phyloP scores from a whole-genome alignment of 129 eudicot species.

The carrot (Daucus carota) region DNA sequence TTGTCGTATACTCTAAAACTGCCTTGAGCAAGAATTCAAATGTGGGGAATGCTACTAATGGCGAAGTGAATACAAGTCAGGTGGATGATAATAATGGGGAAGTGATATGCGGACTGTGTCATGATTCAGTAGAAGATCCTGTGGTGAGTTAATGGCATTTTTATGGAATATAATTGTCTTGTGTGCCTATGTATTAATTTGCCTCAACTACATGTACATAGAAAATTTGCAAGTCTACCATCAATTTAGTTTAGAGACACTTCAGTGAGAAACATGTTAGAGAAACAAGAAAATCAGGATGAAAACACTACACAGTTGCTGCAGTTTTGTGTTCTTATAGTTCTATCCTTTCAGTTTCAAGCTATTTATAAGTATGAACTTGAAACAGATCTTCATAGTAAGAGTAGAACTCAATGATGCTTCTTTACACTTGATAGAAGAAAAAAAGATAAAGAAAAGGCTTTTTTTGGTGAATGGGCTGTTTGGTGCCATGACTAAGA shows the following conservation, averaged over 20 bases:
- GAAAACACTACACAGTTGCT: neutral
- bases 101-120: slow-evolving; percentile 64
- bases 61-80: slow-evolving; percentile 25
- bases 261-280: neutral
- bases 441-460: neutral
- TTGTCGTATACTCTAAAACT: slow-evolving; percentile 71
- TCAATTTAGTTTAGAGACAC: neutral
- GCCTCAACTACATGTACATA: neutral
- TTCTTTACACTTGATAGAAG: neutral
- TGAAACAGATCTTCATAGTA: neutral
- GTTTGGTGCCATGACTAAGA: neutral
- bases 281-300: neutral
- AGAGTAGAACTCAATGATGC: neutral
- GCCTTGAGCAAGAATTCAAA: slow-evolving; percentile 38
- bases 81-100: slow-evolving; percentile 29
- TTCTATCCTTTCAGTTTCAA: neutral
- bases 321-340: neutral
- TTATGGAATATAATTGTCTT: neutral
- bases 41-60: slow-evolving; percentile 22
- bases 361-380: neutral
- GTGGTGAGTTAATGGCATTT: slow-evolving; percentile 38
- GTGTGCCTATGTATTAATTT: neutral
- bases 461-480: neutral
- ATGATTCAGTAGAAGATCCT: slow-evolving; percentile 75
- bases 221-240: neutral